Evolutionary conservation across 2,329 filamentous ascomycete species (phyloP), one percentile per base, ranked within the genome.

Genomic region (Paracamarosporium sp.): DNA sequence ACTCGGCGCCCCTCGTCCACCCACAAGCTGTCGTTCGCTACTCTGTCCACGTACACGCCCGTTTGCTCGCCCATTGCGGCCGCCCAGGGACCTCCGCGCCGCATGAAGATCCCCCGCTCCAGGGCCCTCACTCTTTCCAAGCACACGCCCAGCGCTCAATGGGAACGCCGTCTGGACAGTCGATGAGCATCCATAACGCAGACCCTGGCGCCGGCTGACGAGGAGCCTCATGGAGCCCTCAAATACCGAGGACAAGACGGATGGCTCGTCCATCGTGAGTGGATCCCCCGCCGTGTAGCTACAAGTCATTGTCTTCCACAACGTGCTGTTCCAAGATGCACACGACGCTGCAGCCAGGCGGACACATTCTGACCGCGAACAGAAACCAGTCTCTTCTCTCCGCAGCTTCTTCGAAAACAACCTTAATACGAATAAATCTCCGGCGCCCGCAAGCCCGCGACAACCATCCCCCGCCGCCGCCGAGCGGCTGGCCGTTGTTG

Each of bases 321-420:
- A 35, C 17, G 13, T 24, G 2, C 40, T 20, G 3, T 8, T 33
- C 7, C 46, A 40, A 40, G 2, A 8, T 22, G 36, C 6, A 12
- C 36, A 17, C 13, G 20, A 38, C 35, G 20, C 4, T 17, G 35
- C 51, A 12, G 22, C 17, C 31, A 28, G 47, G 24, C 9, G 35
- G 56, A 43, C 52, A 25, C 33, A 40, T 61, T 43, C 63, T 71
- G 50, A 73, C 60, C 50, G 17, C 27, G 35, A 12, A 13, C 38
- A 92, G 90, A 91, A 88, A 80, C 90, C 92, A 25, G 91, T 95
- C 50, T 95, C 91, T 50, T 93, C 91, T 50, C 82, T 95, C 59
- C 85, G 89, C 60, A 91, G 90, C 62, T 88, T 90, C 68, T 95
- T 94, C 75, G 91, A 95, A 81, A 92, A 89, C 72, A 87, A 94